Conservation (phyloP, 2,329 filamentous ascomycete genomes). For the Bipolaris oryzae region DNA sequence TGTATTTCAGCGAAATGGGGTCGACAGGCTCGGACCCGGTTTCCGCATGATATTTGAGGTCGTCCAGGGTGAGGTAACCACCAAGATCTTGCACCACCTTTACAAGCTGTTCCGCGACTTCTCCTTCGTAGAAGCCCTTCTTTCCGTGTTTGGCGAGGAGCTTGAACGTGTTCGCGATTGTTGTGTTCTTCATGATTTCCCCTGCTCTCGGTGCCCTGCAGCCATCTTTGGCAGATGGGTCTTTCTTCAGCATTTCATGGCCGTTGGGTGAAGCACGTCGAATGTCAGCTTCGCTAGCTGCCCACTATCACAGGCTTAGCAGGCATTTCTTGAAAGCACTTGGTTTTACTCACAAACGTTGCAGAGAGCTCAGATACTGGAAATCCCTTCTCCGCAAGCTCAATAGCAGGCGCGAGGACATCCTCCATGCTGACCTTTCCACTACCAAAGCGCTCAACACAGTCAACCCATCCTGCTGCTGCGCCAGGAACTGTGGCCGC, state of each 20-base stretch:
- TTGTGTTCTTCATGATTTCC: constrained; percentile 87
- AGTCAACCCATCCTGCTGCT: constrained; percentile 91
- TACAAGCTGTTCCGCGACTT: constrained; percentile 79
- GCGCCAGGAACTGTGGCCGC: constrained; percentile 88
- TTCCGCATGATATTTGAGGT: constrained; percentile 77
- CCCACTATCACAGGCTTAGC: constrained; percentile 66
- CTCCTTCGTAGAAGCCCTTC: constrained; percentile 86
- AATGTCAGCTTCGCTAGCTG: constrained; percentile 65
- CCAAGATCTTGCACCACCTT: constrained; percentile 78
- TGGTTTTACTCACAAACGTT: constrained; percentile 62
- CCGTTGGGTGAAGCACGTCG: constrained; percentile 81
- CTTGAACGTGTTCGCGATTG: constrained; percentile 80
- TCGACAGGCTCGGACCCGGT: constrained; percentile 78
- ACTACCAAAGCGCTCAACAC: constrained; percentile 85
- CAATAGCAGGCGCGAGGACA: constrained; percentile 81
- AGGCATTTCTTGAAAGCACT: not conserved
- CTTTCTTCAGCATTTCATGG: constrained; percentile 83
- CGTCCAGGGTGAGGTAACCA: constrained; percentile 77
- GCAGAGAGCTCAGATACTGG: constrained; percentile 83
- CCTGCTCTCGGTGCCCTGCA: constrained; percentile 77
- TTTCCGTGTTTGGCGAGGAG: constrained; percentile 80
- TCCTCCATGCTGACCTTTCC: constrained; percentile 78
- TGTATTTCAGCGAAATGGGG: constrained; percentile 81
- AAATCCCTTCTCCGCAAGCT: constrained; percentile 85
- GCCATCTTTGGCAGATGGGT: constrained; percentile 69